Percentiles rank a stretch among this genome's conserved stretches.
Evolutionary conservation across 495 filamentous ascomycete genomes (phyloP).

Genomic region (Hamigera avellanea): DNA sequence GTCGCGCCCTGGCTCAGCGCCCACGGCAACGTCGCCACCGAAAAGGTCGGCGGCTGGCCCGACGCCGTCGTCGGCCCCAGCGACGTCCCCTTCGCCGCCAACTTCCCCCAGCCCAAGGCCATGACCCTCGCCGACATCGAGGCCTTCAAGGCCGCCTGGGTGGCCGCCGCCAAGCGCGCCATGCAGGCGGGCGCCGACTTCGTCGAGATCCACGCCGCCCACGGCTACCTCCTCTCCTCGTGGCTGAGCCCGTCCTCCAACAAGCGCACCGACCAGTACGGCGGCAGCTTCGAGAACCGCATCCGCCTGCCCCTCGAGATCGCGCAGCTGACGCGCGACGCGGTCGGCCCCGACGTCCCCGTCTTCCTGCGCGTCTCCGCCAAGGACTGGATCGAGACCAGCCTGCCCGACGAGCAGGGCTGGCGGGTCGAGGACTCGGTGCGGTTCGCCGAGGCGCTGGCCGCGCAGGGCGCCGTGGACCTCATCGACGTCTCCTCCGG

Average conservation of each 20-base stretch:
- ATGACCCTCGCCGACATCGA: conserved; percentile 48
- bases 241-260: conserved; percentile 56
- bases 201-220: conserved; percentile 45
- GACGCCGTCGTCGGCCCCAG: conserved; percentile 44
- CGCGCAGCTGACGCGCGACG: conserved; percentile 37
- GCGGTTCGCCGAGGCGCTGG: conserved; percentile 39
- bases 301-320: conserved; percentile 46
- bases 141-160: conserved; percentile 43
- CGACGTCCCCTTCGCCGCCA: conserved; percentile 40
- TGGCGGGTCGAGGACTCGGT: conserved; percentile 48
- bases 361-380: conserved; percentile 50
- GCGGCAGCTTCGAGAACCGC: conserved; percentile 54
- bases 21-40: conserved; percentile 28
- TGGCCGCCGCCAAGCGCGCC: conserved; percentile 40
- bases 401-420: conserved; percentile 27
- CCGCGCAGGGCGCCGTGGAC: conserved; percentile 42
- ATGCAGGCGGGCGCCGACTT: conserved; percentile 46
- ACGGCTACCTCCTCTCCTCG: conserved; percentile 52
- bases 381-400: conserved; percentile 48
- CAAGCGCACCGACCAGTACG: conserved; percentile 52
- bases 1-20: conserved; percentile 53
- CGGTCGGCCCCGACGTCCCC: conserved; percentile 50
- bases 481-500: conserved; percentile 53
- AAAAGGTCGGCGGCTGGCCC: conserved; percentile 51
- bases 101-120: conserved; percentile 38